These are phyloP conservation scores for Penicillium hesseltinei DNA, from an alignment of 2,329 filamentous ascomycete genomes.

Conservation along the genomic window DNA sequence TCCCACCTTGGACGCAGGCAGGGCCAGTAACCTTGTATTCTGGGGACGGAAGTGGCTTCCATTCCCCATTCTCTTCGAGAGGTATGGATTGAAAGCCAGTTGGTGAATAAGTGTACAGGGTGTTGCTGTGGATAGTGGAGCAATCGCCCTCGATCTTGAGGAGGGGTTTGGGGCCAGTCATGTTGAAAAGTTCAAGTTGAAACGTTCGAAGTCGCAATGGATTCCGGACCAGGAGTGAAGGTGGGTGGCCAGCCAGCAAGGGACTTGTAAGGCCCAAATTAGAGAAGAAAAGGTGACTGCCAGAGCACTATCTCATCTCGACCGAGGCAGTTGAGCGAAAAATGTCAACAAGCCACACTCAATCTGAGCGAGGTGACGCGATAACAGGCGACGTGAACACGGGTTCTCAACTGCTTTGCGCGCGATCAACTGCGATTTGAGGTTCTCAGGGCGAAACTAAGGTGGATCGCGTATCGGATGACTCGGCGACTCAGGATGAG, in stretches of 20 bases:
- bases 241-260: constrained; percentile 28
- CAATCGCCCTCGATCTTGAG: constrained; percentile 73
- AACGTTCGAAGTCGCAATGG: constrained; percentile 10
- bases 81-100: constrained; percentile 72
- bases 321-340: constrained; percentile 1
- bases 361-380: neutral
- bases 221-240: constrained; percentile 32
- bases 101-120: constrained; percentile 78
- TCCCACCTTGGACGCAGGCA: constrained; percentile 70
- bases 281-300: constrained; percentile 30
- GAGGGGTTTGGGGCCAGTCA: constrained; percentile 71
- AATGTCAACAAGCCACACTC: neutral
- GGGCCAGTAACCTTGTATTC: constrained; percentile 69
- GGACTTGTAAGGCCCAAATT: constrained; percentile 14
- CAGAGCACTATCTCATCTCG: constrained; percentile 40
- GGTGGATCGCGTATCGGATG: constrained; percentile 1
- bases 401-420: neutral
- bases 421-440: neutral
- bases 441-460: neutral
- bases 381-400: neutral
- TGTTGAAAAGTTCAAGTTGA: constrained; percentile 39
- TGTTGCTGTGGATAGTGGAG: constrained; percentile 75
- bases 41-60: constrained; percentile 63
- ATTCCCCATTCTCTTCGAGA: constrained; percentile 67
- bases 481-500: neutral